phyloP scores from a whole-genome alignment of 202 grass and related monocot species.

The Zoysia matrella region DNA sequence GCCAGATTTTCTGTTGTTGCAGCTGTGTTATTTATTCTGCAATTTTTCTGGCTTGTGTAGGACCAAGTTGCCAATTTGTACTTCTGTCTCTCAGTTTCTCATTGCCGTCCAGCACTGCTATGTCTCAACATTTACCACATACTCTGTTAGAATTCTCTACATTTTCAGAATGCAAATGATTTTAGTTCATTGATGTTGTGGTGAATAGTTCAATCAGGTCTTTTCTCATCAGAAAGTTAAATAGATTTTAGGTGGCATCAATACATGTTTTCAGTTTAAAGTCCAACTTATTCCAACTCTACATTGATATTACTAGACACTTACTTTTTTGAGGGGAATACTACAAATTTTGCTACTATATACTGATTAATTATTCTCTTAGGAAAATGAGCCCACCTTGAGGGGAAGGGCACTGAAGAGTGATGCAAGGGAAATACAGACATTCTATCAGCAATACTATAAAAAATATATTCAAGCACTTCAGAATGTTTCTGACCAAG shows the following conservation, averaged over 20 bases:
- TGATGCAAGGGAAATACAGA: constrained; percentile 92
- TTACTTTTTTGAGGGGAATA: neutral
- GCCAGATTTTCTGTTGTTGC: neutral
- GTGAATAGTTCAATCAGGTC: constrained; percentile 2
- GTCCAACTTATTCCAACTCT: neutral
- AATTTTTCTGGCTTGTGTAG: constrained; percentile 1
- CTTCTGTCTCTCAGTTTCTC: neutral
- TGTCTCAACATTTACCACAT: constrained; percentile 28
- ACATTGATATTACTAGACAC: neutral
- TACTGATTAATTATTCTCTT: constrained; percentile 22
- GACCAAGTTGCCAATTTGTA: neutral
- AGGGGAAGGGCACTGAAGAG: constrained; percentile 72
- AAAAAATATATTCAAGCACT: constrained; percentile 92
- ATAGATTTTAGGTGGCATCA: neutral
- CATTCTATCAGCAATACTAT: constrained; percentile 87
- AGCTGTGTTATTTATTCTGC: neutral
- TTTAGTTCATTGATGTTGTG: neutral
- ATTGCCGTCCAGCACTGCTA: neutral
- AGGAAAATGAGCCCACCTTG: constrained; percentile 86
- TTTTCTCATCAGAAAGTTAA: neutral
- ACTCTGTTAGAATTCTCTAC: neutral
- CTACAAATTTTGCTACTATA: constrained; percentile 2
- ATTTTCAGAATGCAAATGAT: neutral
- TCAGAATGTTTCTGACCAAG: constrained; percentile 77
- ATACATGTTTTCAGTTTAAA: neutral